Percentiles rank a stretch among this genome's conserved stretches.
Conservation (phyloP, 345 rosid genomes). For the Mercurialis annua region DNA sequence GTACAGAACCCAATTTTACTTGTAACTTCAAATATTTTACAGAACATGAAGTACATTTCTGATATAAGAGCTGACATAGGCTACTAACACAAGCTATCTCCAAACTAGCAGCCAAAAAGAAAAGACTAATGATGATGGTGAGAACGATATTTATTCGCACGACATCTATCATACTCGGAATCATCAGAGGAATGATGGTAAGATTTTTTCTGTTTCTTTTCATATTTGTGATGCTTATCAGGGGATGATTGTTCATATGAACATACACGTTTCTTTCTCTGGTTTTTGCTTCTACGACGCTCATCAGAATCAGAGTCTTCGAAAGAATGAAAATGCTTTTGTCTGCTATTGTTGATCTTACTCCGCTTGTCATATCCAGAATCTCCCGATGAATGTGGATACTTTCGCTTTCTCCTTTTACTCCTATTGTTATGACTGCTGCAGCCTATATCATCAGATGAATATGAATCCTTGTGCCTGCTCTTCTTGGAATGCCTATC, state of each 20-base stretch:
- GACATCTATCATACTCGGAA: constrained; percentile 18
- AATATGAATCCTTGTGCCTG: constrained; percentile 31
- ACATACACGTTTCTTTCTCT: constrained; percentile 16
- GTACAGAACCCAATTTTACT: no score
- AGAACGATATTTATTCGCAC: constrained; percentile 4
- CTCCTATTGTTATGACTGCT: constrained; percentile 31
- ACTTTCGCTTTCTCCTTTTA: constrained; percentile 24
- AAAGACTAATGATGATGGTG: background rate
- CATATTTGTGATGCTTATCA: constrained; percentile 26
- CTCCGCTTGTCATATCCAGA: constrained; percentile 30
- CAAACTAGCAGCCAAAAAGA: background rate
- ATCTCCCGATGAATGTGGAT: constrained; percentile 34
- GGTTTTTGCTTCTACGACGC: constrained; percentile 17
- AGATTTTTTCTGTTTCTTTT: constrained; percentile 29
- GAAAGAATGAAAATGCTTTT: constrained; percentile 11
- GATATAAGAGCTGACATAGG: no score
- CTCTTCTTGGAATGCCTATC: constrained; percentile 32
- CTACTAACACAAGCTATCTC: background rate
- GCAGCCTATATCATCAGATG: constrained; percentile 31
- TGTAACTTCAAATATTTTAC: no score
- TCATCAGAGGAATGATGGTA: constrained; percentile 18
- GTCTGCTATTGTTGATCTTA: constrained; percentile 25
- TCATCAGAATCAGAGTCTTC: constrained; percentile 22
- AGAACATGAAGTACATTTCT: no score
- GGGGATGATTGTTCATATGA: constrained; percentile 24